Evolutionary conservation across 2,329 filamentous ascomycete species (phyloP), one percentile per base, ranked within the genome.

Genomic region (Fusarium secorum): DNA sequence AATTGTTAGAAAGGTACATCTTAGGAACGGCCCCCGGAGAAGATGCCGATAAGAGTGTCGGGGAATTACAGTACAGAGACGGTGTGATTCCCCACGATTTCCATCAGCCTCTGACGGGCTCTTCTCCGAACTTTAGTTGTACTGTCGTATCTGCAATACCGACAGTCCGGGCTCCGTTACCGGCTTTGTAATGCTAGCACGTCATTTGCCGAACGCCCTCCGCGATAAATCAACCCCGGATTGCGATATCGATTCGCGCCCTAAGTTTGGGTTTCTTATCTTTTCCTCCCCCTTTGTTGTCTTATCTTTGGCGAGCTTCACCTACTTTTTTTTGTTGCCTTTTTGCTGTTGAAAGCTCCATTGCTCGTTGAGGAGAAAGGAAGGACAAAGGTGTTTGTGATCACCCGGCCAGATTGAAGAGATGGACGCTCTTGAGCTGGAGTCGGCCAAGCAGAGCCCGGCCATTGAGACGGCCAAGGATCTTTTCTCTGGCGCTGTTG

Each of bases 401-500:
- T 32, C 56, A 58, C 39, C 53, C 41, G 46, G 24, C 45, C 35
- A 52, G 39, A 51, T 36, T 28, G 41, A 48, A 49, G 44, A 72
- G 56, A 75, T 76, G 79, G 65, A 80, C 81, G 70, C 75, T 77
- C 56, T 78, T 61, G 82, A 83, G 61, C 54, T 80, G 45, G 80
- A 83, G 60, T 71, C 62, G 53, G 49, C 72, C 39, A 73, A 77
- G 58, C 75, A 80, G 69, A 74, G 76, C 67, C 79, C 81, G 60
- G 82, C 81, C 28, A 72, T 85, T 74, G 89, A 91, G 78, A 92
- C 92, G 53, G 84, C 90, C 76, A 99, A 98, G 85, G 96, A 99
- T 82, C 85, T 99, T 64, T 92, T 95, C 78, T 89, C 96, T 15
- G 96, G 96, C 39, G 96, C 96, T 65, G 92, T 91, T 11, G 96